Evolutionary conservation across 192 early-diverging fungal species (phyloP).

Genomic region (Coemansia sp.): DNA sequence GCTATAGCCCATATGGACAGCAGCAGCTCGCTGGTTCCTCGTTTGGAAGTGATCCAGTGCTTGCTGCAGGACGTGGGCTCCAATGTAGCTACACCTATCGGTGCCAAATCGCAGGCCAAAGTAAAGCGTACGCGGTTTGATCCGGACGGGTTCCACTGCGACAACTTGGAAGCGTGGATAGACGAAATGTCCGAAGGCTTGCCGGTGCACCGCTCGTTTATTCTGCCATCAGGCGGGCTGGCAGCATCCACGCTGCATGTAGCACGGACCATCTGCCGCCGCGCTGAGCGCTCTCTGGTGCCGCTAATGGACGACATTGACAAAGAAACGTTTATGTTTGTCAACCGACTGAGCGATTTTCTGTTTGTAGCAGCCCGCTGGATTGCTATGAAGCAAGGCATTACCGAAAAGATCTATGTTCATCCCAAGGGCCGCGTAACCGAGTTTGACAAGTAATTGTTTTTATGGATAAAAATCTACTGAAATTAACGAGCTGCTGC

Average conservation of each 20-base stretch:
- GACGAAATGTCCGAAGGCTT: slow-evolving; percentile 69
- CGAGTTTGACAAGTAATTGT: slow-evolving; percentile 34
- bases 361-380: slow-evolving; percentile 86
- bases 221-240: slow-evolving; percentile 87
- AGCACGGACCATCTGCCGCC: slow-evolving; percentile 76
- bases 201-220: slow-evolving; percentile 79
- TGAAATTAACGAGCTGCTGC: too few species aligned
- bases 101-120: slow-evolving; percentile 56
- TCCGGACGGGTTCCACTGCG: slow-evolving; percentile 58
- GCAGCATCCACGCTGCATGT: slow-evolving; percentile 80
- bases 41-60: slow-evolving; percentile 76
- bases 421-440: slow-evolving; percentile 37
- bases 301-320: slow-evolving; percentile 60
- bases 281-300: slow-evolving; percentile 80
- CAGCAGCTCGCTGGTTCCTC: slow-evolving; percentile 16
- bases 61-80: slow-evolving; percentile 85
- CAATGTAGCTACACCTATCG: slow-evolving; percentile 86
- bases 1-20: slow-evolving; percentile 42
- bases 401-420: slow-evolving; percentile 75
- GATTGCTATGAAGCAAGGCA: slow-evolving; percentile 67
- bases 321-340: slow-evolving; percentile 30
- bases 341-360: slow-evolving; percentile 75
- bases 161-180: slow-evolving; percentile 79
- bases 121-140: slow-evolving; percentile 78
- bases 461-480: slow-evolving; percentile 3